Evolutionary conservation across 2,329 filamentous ascomycete species (phyloP), one percentile per base, ranked within the genome.

Genomic region (Davidsoniella neocaledoniae): DNA sequence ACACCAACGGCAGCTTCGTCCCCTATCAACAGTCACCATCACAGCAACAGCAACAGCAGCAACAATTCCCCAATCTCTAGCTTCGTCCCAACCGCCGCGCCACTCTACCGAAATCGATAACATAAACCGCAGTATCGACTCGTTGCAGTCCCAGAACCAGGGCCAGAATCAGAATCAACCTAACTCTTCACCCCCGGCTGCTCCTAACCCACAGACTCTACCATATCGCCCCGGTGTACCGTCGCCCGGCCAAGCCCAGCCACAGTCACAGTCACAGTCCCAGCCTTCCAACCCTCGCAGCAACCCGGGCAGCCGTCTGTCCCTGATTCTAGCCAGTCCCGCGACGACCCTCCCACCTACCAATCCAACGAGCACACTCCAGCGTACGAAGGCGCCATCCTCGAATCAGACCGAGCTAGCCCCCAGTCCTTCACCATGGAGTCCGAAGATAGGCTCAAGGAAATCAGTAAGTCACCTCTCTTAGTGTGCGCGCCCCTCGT

Each of bases 381-480:
- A 21, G 67, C 67, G 21, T 73, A 68, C 55, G 72, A 76, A 14
- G 66, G 62, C 6, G 56, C 66, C 39, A 56, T 58, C n/a, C 60
- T 61, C 14, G 69, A 73, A 19, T 68, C 69, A 44, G 73, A 71
- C 36, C 70, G 73, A 52, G 73, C 72, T 58, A 78, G 74, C 56
- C 74, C 74, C 1, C 73, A 76, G 56, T 74, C 73, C 3, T 62
- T 68, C 5, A 61, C 64, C 17, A 57, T 58, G 39, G 69, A 69
- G 17, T 66, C 68, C 25, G 63, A 77, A 21, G 76, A 76, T 60
- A 65, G 68, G 40, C 70, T 75, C 53, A 77, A 77, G 54, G 74
- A 77, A 49, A 60, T 79, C 43, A 61, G 74, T 78, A 68, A 55
- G 69, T 63, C 21, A 23, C 5, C 21, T 23, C 21, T 21, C 37